A percentile compares a stretch with the other conserved stretches of the same genome.
Evolutionary conservation across 2,329 filamentous ascomycete species (phyloP).

Genomic region (Pyrenochaeta sp.): DNA sequence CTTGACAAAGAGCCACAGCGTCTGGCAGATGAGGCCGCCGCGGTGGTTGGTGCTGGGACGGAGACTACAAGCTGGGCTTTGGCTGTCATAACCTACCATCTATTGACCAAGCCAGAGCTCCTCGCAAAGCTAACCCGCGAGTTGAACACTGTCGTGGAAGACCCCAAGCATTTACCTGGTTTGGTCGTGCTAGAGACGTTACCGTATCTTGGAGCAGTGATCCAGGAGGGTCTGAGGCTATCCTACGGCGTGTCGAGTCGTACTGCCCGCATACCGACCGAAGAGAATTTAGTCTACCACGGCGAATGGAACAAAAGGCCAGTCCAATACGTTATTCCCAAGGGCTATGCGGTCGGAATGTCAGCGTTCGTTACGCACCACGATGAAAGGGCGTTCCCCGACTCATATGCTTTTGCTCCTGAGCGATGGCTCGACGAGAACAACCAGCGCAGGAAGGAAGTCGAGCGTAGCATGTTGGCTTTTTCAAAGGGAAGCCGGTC

Average conservation of each 20-base stretch:
- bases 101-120: conserved; percentile 33
- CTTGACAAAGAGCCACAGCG: conserved; percentile 35
- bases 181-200: conserved; percentile 36
- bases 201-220: conserved; percentile 44
- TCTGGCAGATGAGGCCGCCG: conserved; percentile 42
- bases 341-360: conserved; percentile 37
- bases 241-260: conserved; percentile 38
- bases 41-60: conserved; percentile 45
- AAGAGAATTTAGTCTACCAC: conserved; percentile 32
- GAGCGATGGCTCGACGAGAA: conserved; percentile 42
- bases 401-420: conserved; percentile 35
- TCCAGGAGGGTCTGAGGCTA: conserved; percentile 42
- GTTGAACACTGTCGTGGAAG: conserved; percentile 25
- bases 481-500: conserved; percentile 44
- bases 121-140: conserved; percentile 34
- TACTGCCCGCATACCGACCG: conserved; percentile 33
- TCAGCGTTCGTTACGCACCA: conserved; percentile 36
- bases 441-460: conserved; percentile 29
- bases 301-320: conserved; percentile 36
- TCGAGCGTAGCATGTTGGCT: conserved; percentile 39
- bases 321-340: conserved; percentile 30
- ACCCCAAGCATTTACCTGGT: conserved; percentile 21
- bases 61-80: conserved; percentile 45
- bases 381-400: conserved; percentile 33
- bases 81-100: conserved; percentile 39